Evolutionary conservation across 371 early-diverging fungal species (phyloP).

Genomic region (Mortierella sp.): DNA sequence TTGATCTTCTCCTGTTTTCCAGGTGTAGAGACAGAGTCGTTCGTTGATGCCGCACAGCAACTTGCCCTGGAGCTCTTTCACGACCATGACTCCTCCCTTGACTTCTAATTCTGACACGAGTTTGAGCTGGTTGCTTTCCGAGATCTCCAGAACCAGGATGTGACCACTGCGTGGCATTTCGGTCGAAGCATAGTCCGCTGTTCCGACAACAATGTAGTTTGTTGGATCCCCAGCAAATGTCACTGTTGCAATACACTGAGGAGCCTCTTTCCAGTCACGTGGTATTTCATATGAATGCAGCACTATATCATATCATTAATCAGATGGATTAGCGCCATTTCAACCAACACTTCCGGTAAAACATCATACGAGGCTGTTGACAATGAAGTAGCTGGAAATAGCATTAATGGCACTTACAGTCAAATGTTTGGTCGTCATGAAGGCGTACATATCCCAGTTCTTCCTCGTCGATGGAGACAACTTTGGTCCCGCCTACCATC

Average conservation of each 20-base stretch:
- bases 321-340: too few species aligned
- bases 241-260: constrained; percentile 43
- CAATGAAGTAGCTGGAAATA: neutral
- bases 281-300: constrained; percentile 53
- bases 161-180: constrained; percentile 72
- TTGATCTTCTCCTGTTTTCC: constrained; percentile 37
- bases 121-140: constrained; percentile 51
- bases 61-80: constrained; percentile 61
- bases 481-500: constrained; percentile 49
- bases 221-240: constrained; percentile 34
- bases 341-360: too few species aligned
- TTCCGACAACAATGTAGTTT: constrained; percentile 68
- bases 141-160: constrained; percentile 61
- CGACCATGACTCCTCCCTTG: constrained; percentile 67
- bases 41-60: constrained; percentile 69
- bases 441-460: constrained; percentile 70
- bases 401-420: constrained; percentile 58
- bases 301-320: constrained; percentile 24
- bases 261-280: constrained; percentile 53
- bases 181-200: constrained; percentile 63
- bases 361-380: too few species aligned
- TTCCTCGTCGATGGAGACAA: constrained; percentile 53
- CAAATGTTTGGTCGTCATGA: constrained; percentile 79
- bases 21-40: constrained; percentile 58
- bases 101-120: constrained; percentile 55